A percentile compares a stretch with the other conserved stretches of the same genome.
phyloP scores from a whole-genome alignment of 176 grass and related monocot genomes.

The Aegilops speltoides region DNA sequence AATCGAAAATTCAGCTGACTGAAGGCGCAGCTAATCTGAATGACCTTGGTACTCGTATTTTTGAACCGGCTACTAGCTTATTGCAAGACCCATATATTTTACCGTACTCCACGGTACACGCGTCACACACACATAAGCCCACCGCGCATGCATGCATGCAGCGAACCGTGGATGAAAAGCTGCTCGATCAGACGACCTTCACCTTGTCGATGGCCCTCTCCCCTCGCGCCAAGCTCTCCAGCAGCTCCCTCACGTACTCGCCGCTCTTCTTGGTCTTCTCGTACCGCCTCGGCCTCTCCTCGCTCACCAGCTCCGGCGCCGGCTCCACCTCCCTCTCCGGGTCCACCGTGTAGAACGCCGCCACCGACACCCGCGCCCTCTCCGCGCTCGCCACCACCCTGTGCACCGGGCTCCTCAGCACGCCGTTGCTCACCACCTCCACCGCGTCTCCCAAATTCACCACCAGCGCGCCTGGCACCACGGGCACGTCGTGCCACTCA shows the following conservation, averaged over 20 bases:
- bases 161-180: background rate
- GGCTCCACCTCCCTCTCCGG: conserved; percentile 37
- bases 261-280: conserved; percentile 29
- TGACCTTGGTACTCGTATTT: no score
- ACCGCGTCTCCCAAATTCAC: conserved; percentile 44
- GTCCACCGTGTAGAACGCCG: conserved; percentile 43
- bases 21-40: no score
- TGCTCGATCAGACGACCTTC: conserved; percentile 25
- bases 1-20: no score
- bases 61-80: no score
- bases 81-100: no score
- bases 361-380: conserved; percentile 40
- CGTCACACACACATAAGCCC: no score
- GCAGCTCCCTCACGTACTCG: conserved; percentile 19
- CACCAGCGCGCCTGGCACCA: conserved; percentile 36
- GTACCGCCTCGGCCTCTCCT: conserved; percentile 33
- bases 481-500: conserved; percentile 49
- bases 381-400: conserved; percentile 23
- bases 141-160: background rate
- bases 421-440: conserved; percentile 56
- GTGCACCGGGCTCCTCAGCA: conserved; percentile 45
- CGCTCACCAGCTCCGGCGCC: conserved; percentile 31
- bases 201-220: conserved; percentile 33
- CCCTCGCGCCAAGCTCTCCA: conserved; percentile 21
- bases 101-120: no score